phyloP scores from a whole-genome alignment of 352 stramenopile species.

The Phytophthora nicotianae region DNA sequence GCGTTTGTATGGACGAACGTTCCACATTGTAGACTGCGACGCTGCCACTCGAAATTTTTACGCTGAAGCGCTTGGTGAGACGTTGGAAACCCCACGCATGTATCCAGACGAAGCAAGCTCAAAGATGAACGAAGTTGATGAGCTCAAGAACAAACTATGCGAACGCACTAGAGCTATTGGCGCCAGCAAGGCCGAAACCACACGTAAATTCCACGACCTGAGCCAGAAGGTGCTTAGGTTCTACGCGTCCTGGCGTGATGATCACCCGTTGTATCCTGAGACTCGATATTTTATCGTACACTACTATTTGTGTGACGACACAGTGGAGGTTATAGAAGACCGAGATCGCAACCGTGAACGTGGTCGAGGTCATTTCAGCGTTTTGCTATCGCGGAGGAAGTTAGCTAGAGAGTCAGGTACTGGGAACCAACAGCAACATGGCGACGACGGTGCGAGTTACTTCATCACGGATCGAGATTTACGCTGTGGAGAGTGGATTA shows the following conservation, averaged over 20 bases:
- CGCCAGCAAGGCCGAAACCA: constrained; percentile 48
- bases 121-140: constrained; percentile 56
- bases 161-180: constrained; percentile 31
- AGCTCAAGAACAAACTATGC: constrained; percentile 48
- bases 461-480: constrained; percentile 75
- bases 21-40: constrained; percentile 91
- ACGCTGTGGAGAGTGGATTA: constrained; percentile 82
- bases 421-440: constrained; percentile 22
- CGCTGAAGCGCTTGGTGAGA: constrained; percentile 45
- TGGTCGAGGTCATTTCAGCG: constrained; percentile 67
- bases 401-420: constrained; percentile 44
- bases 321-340: constrained; percentile 89
- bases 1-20: constrained; percentile 76
- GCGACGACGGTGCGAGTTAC: constrained; percentile 28
- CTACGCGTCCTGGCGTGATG: constrained; percentile 92
- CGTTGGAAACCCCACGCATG: constrained; percentile 42
- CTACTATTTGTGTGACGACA: constrained; percentile 94
- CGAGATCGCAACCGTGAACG: constrained; percentile 51
- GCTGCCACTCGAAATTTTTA: constrained; percentile 86
- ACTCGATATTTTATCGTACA: constrained; percentile 89
- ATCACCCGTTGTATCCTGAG: constrained; percentile 89
- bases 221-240: constrained; percentile 91
- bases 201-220: constrained; percentile 78
- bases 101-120: constrained; percentile 83
- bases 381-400: constrained; percentile 83